phyloP scores from a whole-genome alignment of 2,329 filamentous ascomycete species.

The Penicillium italicum region DNA sequence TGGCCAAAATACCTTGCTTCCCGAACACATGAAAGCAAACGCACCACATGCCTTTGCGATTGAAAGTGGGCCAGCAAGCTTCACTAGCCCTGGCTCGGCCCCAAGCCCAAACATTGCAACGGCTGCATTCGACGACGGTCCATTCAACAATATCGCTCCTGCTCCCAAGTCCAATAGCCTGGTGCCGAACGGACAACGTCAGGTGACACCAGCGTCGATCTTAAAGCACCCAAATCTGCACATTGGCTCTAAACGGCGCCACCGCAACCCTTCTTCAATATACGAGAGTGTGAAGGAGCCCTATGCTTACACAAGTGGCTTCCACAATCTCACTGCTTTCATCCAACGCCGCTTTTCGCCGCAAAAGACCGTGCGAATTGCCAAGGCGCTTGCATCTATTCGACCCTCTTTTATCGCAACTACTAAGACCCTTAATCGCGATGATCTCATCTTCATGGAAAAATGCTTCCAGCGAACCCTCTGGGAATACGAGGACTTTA shows the following conservation, averaged over 20 bases:
- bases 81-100: conserved; percentile 57
- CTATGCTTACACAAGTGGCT: conserved; percentile 85
- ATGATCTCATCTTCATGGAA: conserved; percentile 96
- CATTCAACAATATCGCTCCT: conserved; percentile 24
- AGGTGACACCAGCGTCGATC: conserved; percentile 43
- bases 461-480: conserved; percentile 92
- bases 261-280: conserved; percentile 73
- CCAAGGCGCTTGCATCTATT: conserved; percentile 81
- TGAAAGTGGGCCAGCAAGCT: conserved; percentile 54
- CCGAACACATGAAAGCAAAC: conserved; percentile 44
- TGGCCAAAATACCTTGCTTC: conserved; percentile 35
- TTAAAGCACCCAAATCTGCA: conserved; percentile 42
- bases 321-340: conserved; percentile 80
- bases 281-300: conserved; percentile 88
- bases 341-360: conserved; percentile 74
- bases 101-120: conserved; percentile 50
- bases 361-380: conserved; percentile 75
- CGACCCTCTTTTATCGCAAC: conserved; percentile 91
- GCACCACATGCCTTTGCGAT: conserved; percentile 60
- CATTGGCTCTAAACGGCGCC: conserved; percentile 46
- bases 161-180: conserved; percentile 29
- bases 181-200: conserved; percentile 34
- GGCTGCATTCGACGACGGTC: conserved; percentile 41
- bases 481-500: conserved; percentile 89
- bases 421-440: conserved; percentile 78